Evolutionary conservation across 768 basidiomycete genomes (phyloP), one percentile per base, ranked within the genome.

Genomic region (Rossbeevera mucosa): DNA sequence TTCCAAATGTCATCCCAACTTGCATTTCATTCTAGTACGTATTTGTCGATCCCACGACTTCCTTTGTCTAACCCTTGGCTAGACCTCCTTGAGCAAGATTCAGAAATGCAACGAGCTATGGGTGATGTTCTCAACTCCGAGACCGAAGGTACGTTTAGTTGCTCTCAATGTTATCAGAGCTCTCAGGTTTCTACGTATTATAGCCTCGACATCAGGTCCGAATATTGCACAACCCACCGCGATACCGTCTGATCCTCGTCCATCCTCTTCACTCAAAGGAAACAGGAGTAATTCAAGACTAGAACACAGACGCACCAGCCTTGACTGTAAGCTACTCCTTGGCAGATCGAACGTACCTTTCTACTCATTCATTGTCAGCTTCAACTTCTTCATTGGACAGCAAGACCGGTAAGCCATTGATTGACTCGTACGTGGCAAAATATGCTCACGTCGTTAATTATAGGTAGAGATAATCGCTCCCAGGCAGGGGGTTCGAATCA

Each of bases 21-120:
- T 9, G 63, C 72, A 42, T 76, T 68, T 51, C 78, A 82, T 59
- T 81, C 85, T 8, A 83, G 86, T 85, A 61, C 57, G 76, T 67
- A 47, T 47, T 22, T 40, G n/a, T n/a, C n/a, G n/a, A n/a, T n/a
- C n/a, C n/a, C 16, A 1, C 20, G 4, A 7, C 1, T 31, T 55
- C 22, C 7, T 47, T 40, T 40, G 22, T 46, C 53, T 57, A 21
- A 59, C 42, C 29, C 26, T 33, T 28, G 5, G 12, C 42, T 53
- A 88, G 85, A 88, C 70, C 71, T 87, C 14, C 65, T 88, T 51
- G 84, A 86, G 20, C 76, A 80, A 50, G 82, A 88, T 59, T 83
- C 85, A 2, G 84, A 84, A 59, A 88, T 88, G 86, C 82, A 81
- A 49, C 76, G 78, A 48, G 80, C 74, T 9, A 79, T 88, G 60